Evolutionary conservation across 495 filamentous ascomycete genomes (phyloP).

Genomic region (Lasiosphaeria miniovina): DNA sequence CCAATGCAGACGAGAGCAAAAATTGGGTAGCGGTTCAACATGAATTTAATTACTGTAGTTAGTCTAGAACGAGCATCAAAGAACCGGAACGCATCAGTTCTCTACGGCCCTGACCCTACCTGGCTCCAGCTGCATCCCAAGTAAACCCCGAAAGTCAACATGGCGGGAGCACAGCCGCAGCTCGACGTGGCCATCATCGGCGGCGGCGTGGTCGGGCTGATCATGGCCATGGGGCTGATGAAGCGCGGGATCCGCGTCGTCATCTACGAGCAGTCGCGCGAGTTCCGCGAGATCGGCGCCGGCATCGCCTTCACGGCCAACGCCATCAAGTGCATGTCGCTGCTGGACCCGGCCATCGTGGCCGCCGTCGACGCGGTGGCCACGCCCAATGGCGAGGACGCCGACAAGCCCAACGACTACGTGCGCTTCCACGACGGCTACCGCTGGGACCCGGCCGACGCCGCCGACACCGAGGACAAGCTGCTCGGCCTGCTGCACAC

Average conservation of each 20-base stretch:
- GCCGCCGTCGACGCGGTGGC: slow-evolving; percentile 19
- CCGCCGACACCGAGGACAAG: slow-evolving; percentile 16
- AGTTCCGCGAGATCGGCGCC: slow-evolving; percentile 42
- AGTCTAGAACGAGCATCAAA: too few species aligned
- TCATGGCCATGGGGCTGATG: slow-evolving; percentile 39
- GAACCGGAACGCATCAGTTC: too few species aligned
- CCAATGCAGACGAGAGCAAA: too few species aligned
- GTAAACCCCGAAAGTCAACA: neutral
- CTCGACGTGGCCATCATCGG: slow-evolving; percentile 40
- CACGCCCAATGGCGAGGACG: neutral
- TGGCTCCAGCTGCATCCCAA: too few species aligned
- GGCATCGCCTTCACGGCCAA: slow-evolving; percentile 45
- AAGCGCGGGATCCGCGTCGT: slow-evolving; percentile 33
- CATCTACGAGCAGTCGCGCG: slow-evolving; percentile 41
- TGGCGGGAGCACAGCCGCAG: neutral
- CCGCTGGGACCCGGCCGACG: slow-evolving; percentile 13
- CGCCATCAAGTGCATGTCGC: slow-evolving; percentile 26
- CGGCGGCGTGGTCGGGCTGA: slow-evolving; percentile 43
- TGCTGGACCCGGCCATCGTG: slow-evolving; percentile 20
- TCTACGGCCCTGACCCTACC: too few species aligned
- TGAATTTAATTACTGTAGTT: too few species aligned
- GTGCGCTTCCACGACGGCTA: slow-evolving; percentile 40
- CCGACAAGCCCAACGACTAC: slow-evolving; percentile 20
- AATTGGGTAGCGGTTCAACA: too few species aligned
- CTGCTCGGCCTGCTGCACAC: slow-evolving; percentile 30